Evolutionary conservation across 129 eudicot species (phyloP).

Genomic region (Chrysanthemum seticuspe): DNA sequence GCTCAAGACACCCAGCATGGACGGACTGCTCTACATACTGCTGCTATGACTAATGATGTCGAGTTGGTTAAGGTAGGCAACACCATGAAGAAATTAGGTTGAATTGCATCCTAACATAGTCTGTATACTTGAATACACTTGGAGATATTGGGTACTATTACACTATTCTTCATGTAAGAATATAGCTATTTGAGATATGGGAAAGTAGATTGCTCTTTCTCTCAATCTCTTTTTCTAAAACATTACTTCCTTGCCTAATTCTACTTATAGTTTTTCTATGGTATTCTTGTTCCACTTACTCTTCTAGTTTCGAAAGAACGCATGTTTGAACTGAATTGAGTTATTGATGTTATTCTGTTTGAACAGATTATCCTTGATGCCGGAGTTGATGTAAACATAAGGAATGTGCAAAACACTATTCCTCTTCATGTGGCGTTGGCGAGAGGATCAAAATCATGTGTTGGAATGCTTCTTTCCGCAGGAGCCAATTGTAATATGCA

Average conservation of each 20-base stretch:
- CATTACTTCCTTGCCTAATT: too few relatives aligned
- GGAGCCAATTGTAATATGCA: conserved; percentile 95
- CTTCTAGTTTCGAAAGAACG: too few relatives aligned
- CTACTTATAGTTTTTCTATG: too few relatives aligned
- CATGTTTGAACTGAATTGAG: not conserved
- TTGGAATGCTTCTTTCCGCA: conserved; percentile 88
- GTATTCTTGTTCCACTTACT: too few relatives aligned
- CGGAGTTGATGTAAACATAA: conserved; percentile 91
- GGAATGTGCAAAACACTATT: conserved; percentile 81
- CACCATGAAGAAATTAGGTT: too few relatives aligned
- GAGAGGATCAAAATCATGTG: conserved; percentile 96
- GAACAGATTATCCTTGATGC: conserved; percentile 86
- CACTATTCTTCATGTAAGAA: too few relatives aligned
- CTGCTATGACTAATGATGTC: conserved; percentile 90
- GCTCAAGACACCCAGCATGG: conserved; percentile 86
- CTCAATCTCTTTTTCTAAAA: too few relatives aligned
- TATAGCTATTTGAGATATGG: too few relatives aligned
- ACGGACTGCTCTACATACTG: conserved; percentile 90
- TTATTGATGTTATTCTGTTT: conserved; percentile 7
- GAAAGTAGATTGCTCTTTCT: too few relatives aligned
- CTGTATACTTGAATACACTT: too few relatives aligned
- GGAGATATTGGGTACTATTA: too few relatives aligned
- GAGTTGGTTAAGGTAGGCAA: conserved; percentile 76
- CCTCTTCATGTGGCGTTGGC: conserved; percentile 97
- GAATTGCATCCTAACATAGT: too few relatives aligned